phyloP scores from a whole-genome alignment of 805 yeast genomes.

The Saccharomycopsis oosterbeekiorum region DNA sequence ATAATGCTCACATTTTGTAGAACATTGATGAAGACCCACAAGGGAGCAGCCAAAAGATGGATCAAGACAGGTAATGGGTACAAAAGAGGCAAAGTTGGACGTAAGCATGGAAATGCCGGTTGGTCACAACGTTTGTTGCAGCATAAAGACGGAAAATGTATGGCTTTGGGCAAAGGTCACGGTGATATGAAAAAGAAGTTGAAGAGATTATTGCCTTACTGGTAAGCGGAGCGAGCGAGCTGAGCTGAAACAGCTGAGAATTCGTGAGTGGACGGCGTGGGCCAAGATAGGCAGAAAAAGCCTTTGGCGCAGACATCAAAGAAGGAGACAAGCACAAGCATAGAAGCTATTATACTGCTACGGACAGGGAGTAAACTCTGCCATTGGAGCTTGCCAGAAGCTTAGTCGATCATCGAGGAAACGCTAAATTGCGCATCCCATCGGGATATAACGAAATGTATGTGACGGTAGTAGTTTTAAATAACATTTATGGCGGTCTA shows the following conservation, averaged over 20 bases:
- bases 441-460: too few relatives aligned
- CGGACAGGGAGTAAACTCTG: too few relatives aligned
- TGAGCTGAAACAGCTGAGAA: not conserved
- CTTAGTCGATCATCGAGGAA: too few relatives aligned
- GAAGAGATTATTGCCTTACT: constrained; percentile 43
- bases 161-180: constrained; percentile 40
- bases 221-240: constrained; percentile 13
- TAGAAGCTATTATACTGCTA: too few relatives aligned
- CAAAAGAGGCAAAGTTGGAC: constrained; percentile 68
- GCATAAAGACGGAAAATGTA: constrained; percentile 48
- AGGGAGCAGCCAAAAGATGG: constrained; percentile 84
- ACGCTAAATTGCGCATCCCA: too few relatives aligned
- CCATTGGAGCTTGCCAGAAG: too few relatives aligned
- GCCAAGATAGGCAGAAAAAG: too few relatives aligned
- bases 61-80: constrained; percentile 60
- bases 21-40: constrained; percentile 57
- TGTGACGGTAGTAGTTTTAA: too few relatives aligned
- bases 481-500: too few relatives aligned
- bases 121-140: constrained; percentile 59
- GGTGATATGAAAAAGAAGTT: constrained; percentile 50
- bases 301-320: too few relatives aligned
- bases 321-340: too few relatives aligned
- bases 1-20: constrained; percentile 5
- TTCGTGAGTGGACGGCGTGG: not conserved
- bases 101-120: constrained; percentile 89